Percentiles rank a stretch among this genome's conserved stretches.
Evolutionary conservation across 441 rosid species (phyloP).

Genomic region (Erysimum pusillum): DNA sequence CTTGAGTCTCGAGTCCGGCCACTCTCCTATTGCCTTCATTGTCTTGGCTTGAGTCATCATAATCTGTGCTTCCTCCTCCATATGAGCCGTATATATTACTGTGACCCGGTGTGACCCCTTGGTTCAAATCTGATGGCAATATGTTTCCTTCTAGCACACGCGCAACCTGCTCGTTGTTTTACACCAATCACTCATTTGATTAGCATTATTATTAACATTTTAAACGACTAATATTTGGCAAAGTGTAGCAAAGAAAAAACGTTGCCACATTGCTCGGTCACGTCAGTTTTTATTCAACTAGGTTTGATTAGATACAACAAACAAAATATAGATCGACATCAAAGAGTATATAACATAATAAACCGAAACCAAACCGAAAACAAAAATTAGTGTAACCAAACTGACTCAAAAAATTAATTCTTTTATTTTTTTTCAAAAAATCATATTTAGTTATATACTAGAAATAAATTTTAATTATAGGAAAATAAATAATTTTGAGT

Average conservation of each 20-base stretch:
- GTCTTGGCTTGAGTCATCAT: conserved; percentile 83
- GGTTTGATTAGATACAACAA: background rate
- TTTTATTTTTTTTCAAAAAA: background rate
- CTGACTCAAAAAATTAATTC: background rate
- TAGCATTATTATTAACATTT: background rate
- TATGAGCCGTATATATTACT: conserved; percentile 65
- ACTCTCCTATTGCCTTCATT: conserved; percentile 71
- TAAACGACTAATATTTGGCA: background rate
- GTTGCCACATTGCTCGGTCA: background rate
- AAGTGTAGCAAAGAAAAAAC: no score
- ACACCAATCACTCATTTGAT: conserved; percentile 17
- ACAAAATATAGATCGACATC: background rate
- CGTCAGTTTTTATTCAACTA: background rate
- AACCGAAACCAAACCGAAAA: background rate
- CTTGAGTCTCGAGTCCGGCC: conserved; percentile 73
- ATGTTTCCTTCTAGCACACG: conserved; percentile 85
- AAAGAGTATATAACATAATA: background rate
- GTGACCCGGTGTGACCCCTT: conserved; percentile 73
- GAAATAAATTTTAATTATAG: background rate
- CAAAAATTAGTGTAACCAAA: background rate
- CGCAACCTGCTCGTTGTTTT: conserved; percentile 58
- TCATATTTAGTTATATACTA: background rate
- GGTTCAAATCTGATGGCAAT: conserved; percentile 71
- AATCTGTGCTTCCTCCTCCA: conserved; percentile 77
- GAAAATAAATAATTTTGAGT: background rate